Evolutionary conservation across 139 green algal genomes (phyloP).

Genomic region (Astrephomene gubernaculifera): DNA sequence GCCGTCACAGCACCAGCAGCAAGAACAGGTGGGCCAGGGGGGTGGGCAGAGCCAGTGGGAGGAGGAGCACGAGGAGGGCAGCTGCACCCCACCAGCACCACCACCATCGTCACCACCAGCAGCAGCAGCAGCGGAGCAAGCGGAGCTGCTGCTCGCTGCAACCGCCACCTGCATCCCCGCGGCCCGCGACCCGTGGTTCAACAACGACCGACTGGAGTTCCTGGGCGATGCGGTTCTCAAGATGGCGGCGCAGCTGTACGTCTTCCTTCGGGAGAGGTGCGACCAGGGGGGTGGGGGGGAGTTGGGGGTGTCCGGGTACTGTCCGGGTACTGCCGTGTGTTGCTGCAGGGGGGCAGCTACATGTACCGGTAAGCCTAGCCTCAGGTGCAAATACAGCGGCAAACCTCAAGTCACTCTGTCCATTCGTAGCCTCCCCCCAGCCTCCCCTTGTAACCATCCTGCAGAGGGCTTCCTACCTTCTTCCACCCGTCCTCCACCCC

Average conservation of each 20-base stretch:
- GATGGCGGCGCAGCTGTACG: slow-evolving; percentile 16
- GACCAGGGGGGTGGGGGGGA: background rate
- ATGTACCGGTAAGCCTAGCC: background rate
- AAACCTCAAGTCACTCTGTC: too few relatives aligned
- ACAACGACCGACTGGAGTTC: slow-evolving; percentile 38
- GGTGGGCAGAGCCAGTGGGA: background rate
- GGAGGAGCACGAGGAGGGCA: background rate
- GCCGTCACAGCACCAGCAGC: background rate
- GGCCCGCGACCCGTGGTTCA: background rate
- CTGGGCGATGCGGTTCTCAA: slow-evolving; percentile 39
- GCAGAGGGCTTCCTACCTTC: background rate
- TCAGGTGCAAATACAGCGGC: background rate
- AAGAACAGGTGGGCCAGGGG: too few relatives aligned
- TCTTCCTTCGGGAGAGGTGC: slow-evolving; percentile 38
- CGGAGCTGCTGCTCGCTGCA: background rate
- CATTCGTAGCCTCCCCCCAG: background rate
- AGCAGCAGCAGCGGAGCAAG: too few relatives aligned
- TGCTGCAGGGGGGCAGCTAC: too few relatives aligned
- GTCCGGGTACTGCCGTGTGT: background rate
- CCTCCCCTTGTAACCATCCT: background rate
- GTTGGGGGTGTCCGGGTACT: background rate
- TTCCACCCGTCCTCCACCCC: background rate
- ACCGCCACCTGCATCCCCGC: background rate
- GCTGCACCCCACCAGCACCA: too few relatives aligned
- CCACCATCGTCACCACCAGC: too few relatives aligned